Evolutionary conservation across 257 asterid genomes (phyloP), one percentile per base, ranked within the genome.

Genomic region (Solanum chaucha): DNA sequence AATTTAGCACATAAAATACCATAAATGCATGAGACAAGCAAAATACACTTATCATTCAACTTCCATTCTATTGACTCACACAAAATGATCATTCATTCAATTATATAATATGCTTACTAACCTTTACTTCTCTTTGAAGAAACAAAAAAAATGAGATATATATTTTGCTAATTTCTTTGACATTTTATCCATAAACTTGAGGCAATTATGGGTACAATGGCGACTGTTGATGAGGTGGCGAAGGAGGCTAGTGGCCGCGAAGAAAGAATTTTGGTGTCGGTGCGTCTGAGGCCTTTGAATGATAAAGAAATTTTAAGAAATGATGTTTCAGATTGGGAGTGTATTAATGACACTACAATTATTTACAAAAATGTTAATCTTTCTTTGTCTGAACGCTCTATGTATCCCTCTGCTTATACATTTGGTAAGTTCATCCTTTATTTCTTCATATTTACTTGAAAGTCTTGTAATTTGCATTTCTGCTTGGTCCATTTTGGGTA

Each of bases 261-360:
- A 83, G 99, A 97, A 93, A 94, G 93, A 90, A 96, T 97, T 89
- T 90, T 90, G 32, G 99, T 97, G 92, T 97, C 99, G 89, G 99
- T 97, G 91, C 87, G 99, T 90, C 65, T 97, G 32, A 92, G 99
- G 93, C 99, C 99, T 14, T 89, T 95, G 96, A 95, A 93, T 92
- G 88, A 88, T 70, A 95, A 93, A 89, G 99, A 97, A 85, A 91
- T 93, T 82, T 70, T 83, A 87, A 94, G 94, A 91, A 94, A 92
- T 88, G 99, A 96, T 89, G 96, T 89, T 86, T 92, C 98, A 28
- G 99, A 97, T 90, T 97, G 99, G 99, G 99, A 96, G 67, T 97
- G 99, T 89, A 91, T 97, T 90, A 95, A 92, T 86, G 97, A 96
- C 12, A 91, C 93, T 28, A 95, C 98, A 5, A 87, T 97, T 88